Evolutionary conservation across 345 rosid species (phyloP), one percentile per base, ranked within the genome.

Genomic region (Hevea brasiliensis): DNA sequence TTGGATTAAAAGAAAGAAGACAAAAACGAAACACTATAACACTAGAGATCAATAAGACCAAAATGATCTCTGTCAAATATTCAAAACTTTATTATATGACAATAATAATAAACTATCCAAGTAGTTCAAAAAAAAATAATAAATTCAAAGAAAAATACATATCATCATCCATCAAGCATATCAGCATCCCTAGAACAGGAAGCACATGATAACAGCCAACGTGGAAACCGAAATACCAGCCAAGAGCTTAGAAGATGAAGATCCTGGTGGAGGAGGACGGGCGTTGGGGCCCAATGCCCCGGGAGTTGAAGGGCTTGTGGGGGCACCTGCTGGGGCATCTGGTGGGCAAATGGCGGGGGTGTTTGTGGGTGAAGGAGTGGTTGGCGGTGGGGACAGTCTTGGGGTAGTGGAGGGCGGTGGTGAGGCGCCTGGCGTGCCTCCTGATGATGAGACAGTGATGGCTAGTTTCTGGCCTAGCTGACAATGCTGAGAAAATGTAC

Each of bases 391-490:
- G 0, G n/a, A n/a, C n/a, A n/a, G n/a, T n/a, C n/a, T n/a, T n/a
- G n/a, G n/a, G n/a, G 78, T 47, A 2, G 42, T 48, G n/a, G 75
- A 29, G 3, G 72, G 23, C 0, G 83, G 55, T 13, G 67, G 48
- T 6, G 72, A 63, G 7, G 83, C 56, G 37, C 71, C 55, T 3
- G 83, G 55, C 42, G 75, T 13, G 42, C 20, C 51, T 1, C 65
- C 67, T 5, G 81, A 62, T 8, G 81, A 23, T 1, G 82, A 65
- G 41, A 81, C 85, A 18, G 75, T 74, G 50, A 85, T 79, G 48
- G 80, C 74, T 26, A 78, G 77, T 48, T 78, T 78, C 23, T 78
- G 71, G 65, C 77, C 81, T 2, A 18, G 6, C 4, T 62, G 63
- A 53, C 76, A 77, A 40, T 72, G 81, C 8, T 59, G 56, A 53